phyloP scores from a whole-genome alignment of 2,329 filamentous ascomycete genomes.

The Ambrosiella beaveri region DNA sequence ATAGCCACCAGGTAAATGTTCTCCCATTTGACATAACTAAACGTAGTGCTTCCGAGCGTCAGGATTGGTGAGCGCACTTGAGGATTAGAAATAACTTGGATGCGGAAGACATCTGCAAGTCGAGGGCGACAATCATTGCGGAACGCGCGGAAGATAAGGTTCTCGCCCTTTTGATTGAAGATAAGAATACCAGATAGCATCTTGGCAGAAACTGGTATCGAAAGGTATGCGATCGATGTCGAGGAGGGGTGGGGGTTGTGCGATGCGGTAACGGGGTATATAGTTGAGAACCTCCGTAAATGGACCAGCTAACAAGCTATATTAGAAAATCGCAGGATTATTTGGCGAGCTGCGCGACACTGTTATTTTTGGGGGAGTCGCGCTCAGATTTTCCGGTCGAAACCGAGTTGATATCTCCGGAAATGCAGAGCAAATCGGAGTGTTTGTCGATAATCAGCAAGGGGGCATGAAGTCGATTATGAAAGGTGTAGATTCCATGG shows the following conservation, averaged over 20 bases:
- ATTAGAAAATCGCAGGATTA: neutral
- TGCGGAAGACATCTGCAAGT: slow-evolving; percentile 96
- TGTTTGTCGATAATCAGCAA: neutral
- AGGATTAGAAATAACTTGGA: slow-evolving; percentile 96
- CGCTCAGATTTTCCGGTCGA: neutral
- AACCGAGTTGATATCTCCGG: too few species aligned
- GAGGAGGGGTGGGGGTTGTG: neutral
- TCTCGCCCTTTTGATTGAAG: slow-evolving; percentile 99
- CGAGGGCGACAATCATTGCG: slow-evolving; percentile 95
- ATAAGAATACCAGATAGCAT: slow-evolving; percentile 97
- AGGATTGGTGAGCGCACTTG: slow-evolving; percentile 95
- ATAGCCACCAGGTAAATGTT: slow-evolving; percentile 97
- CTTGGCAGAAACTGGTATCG: neutral
- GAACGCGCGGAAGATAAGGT: slow-evolving; percentile 97
- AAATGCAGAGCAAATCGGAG: neutral
- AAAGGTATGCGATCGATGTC: neutral
- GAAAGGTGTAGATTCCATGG: neutral
- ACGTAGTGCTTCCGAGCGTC: slow-evolving; percentile 92
- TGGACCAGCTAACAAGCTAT: neutral
- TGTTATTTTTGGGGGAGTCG: neutral
- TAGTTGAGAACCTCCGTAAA: neutral
- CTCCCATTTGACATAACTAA: slow-evolving; percentile 98
- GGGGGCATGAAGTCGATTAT: neutral
- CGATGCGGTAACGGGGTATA: neutral
- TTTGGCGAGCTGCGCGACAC: neutral